Conservation (phyloP, 208 protist genomes). For the Trypanosoma cruzi region DNA sequence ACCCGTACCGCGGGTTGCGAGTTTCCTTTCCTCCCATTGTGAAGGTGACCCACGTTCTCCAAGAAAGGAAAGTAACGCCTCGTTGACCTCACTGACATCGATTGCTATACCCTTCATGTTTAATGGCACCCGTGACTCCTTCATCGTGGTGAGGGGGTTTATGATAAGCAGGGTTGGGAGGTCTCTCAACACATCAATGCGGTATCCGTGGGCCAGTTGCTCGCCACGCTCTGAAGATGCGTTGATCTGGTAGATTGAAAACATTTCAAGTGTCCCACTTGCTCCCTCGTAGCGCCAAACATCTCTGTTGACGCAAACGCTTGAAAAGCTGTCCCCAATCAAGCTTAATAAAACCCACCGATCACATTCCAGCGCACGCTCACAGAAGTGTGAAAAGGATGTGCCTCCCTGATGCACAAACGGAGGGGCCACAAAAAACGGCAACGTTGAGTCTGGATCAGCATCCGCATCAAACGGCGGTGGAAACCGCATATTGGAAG, state of each 20-base stretch:
- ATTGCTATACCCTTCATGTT: slow-evolving; percentile 27
- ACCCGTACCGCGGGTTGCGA: slow-evolving; percentile 16
- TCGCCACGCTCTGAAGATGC: slow-evolving; percentile 36
- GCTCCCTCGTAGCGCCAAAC: slow-evolving; percentile 58
- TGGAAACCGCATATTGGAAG: not conserved
- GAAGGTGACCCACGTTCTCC: slow-evolving; percentile 39
- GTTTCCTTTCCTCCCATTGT: slow-evolving; percentile 28
- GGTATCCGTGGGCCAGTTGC: slow-evolving; percentile 47
- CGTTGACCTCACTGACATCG: slow-evolving; percentile 44
- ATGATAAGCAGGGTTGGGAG: slow-evolving; percentile 68
- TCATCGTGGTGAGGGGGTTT: slow-evolving; percentile 60
- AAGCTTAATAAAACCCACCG: slow-evolving; percentile 74
- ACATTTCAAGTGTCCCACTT: slow-evolving; percentile 35
- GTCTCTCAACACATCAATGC: slow-evolving; percentile 17
- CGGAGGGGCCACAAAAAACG: slow-evolving; percentile 42
- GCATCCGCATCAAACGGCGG: not conserved
- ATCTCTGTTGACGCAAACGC: slow-evolving; percentile 71
- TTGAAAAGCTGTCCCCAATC: slow-evolving; percentile 50
- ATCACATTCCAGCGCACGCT: slow-evolving; percentile 31
- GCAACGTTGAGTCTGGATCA: not conserved
- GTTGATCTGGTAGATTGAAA: slow-evolving; percentile 63
- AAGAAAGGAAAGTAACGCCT: slow-evolving; percentile 31
- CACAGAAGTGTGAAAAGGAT: slow-evolving; percentile 47
- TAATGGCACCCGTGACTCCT: slow-evolving; percentile 44
- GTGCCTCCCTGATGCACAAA: slow-evolving; percentile 49